Percentiles rank a stretch among this genome's conserved stretches.
Evolutionary conservation across 108 stramenopile genomes (phyloP).

Genomic region (Conticribra weissflogii): DNA sequence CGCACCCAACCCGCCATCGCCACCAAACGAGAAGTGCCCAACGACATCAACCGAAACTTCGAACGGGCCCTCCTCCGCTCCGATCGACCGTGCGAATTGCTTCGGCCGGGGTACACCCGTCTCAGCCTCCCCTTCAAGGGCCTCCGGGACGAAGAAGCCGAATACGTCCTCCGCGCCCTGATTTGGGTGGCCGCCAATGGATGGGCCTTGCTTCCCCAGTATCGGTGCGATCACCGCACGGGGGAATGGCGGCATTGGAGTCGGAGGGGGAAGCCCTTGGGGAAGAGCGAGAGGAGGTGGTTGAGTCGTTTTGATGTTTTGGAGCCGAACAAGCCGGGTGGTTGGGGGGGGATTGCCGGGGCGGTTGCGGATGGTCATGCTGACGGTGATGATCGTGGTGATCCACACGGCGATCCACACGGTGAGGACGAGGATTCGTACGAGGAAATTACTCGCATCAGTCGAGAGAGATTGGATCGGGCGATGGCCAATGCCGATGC

Average conservation of each 20-base stretch:
- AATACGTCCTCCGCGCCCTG: conserved; percentile 90
- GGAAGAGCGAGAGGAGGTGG: conserved; percentile 73
- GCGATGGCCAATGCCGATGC: conserved; percentile 69
- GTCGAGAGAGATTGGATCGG: conserved; percentile 33
- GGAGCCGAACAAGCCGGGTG: background rate
- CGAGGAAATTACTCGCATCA: too few species aligned
- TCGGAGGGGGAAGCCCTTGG: conserved; percentile 81
- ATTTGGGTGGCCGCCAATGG: conserved; percentile 91
- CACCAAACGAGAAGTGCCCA: conserved; percentile 57
- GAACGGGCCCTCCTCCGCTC: conserved; percentile 84
- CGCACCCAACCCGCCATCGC: conserved; percentile 43
- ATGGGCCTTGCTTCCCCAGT: conserved; percentile 89
- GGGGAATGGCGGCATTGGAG: conserved; percentile 86
- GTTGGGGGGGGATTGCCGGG: background rate
- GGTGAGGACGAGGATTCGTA: too few species aligned
- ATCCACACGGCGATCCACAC: too few species aligned
- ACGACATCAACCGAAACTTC: conserved; percentile 62
- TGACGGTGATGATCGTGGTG: background rate
- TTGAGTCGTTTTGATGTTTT: conserved; percentile 73
- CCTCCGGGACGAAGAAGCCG: conserved; percentile 72
- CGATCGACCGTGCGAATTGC: conserved; percentile 79
- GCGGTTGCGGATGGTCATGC: conserved; percentile 6
- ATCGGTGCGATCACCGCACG: conserved; percentile 88
- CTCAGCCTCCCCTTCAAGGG: conserved; percentile 86
- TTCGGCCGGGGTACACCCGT: conserved; percentile 93